These are phyloP conservation scores for Flueggea neowawraea DNA, from an alignment of 441 rosid species.

Conservation along the genomic window DNA sequence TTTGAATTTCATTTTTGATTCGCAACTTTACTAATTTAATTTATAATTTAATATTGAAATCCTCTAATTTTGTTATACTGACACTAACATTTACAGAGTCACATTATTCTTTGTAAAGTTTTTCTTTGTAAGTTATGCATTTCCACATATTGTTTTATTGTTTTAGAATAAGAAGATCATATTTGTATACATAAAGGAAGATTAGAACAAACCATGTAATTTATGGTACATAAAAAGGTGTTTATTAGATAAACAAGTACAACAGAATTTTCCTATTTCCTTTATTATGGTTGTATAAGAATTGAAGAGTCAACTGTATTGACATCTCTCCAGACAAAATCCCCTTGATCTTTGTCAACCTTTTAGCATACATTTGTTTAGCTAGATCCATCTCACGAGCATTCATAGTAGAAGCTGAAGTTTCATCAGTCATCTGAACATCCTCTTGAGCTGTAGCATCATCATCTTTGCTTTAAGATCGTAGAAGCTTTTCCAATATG, in stretches of 20 bases:
- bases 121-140: too few species aligned
- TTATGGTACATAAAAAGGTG: neutral
- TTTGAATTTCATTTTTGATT: too few species aligned
- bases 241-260: neutral
- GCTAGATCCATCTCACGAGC: too few species aligned
- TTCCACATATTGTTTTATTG: slow-evolving; percentile 96
- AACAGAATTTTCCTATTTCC: slow-evolving; percentile 20
- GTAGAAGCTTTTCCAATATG: slow-evolving; percentile 91
- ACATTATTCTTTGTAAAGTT: too few species aligned
- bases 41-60: too few species aligned
- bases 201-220: neutral
- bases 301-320: slow-evolving; percentile 88
- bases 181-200: slow-evolving; percentile 38
- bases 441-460: too few species aligned
- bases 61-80: too few species aligned
- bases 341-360: slow-evolving; percentile 76
- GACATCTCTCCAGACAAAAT: slow-evolving; percentile 96
- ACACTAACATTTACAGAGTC: too few species aligned
- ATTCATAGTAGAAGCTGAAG: too few species aligned
- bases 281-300: slow-evolving; percentile 95
- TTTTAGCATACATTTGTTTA: slow-evolving; percentile 74
- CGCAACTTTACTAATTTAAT: too few species aligned
- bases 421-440: too few species aligned
- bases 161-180: slow-evolving; percentile 87
- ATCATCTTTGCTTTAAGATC: slow-evolving; percentile 78